Base-by-base conservation (phyloP, 108 stramenopile species). In the Nitzschia sp. region DNA sequence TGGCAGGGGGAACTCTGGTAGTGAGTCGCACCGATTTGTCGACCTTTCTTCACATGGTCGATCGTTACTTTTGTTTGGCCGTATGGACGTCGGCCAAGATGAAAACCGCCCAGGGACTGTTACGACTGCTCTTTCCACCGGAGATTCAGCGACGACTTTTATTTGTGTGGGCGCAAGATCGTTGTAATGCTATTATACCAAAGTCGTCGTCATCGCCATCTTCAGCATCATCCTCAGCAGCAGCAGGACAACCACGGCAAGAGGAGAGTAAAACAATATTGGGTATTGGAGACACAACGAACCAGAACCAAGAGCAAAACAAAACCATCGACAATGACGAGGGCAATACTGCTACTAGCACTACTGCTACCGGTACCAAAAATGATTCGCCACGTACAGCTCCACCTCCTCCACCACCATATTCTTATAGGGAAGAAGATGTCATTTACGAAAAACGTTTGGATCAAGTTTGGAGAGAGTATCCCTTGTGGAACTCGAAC, bases 21-120 rank as follows among this genome's bases (percentile, higher is more conserved):
- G 70, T 94, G 11, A 78, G 86, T 3, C 63, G 92, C 47, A 77
- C 85, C 8, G 81, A 89, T 53, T 63, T 89, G 13, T 8, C 17
- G 1, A 38, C 53, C 3, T 90, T 91, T 65, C 53, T 91, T 30
- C 31, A 52, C 2, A 77, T 71, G 6, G 45, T 91, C 4, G 70
- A 85, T 58, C 55, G 54, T 11, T 63, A 89, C 47, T 91, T 86
- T 72, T 76, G 71, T 45, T 64, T 94, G 32, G 90, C 86, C 0
- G 70, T 94, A n/a, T 94, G 92, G 92, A 91, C 90, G 5, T 83
- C 81, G 19, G 92, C 92, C 19, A 87, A 85, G 29, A 38, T 36
- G 3, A 89, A 85, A 54, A 94, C 92, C 3, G 86, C 83, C 1
- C 72, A 63, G n/a, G 19, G n/a, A 0, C 63, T 94, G 54, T 50